These are phyloP conservation scores for Fraxinus dipetala DNA, from an alignment of 305 asterid genomes.

Conservation along the genomic window DNA sequence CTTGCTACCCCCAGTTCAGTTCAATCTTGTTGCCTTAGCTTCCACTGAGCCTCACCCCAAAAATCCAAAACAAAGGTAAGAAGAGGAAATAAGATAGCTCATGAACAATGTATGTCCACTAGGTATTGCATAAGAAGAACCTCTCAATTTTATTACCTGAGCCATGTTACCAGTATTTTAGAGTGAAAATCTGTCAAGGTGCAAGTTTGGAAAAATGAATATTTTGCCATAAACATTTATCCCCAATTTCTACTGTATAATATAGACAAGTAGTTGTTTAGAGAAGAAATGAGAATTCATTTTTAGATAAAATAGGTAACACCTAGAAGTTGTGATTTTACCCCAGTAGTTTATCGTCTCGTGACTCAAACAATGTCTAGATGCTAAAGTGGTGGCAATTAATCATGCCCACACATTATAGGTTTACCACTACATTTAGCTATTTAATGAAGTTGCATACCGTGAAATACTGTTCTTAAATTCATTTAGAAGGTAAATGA, in stretches of 20 bases:
- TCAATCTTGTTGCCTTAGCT: background rate
- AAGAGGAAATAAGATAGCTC: background rate
- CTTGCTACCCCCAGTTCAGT: background rate
- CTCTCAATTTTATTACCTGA: background rate
- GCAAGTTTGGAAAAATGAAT: background rate
- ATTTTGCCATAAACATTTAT: background rate
- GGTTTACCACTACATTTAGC: background rate
- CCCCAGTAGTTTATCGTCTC: background rate
- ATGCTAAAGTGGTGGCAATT: background rate
- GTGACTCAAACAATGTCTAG: background rate
- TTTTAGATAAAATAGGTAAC: background rate
- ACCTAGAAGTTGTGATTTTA: background rate
- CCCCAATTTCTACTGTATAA: background rate
- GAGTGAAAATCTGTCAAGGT: background rate
- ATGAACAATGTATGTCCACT: background rate
- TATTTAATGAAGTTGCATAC: background rate
- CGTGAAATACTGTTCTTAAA: background rate
- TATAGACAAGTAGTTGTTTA: background rate
- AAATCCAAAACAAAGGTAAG: background rate
- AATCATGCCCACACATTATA: background rate
- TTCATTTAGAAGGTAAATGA: background rate
- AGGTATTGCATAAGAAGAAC: slow-evolving; percentile 6
- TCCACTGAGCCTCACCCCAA: background rate
- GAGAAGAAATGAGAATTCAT: background rate
- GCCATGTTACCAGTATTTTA: background rate